phyloP scores from a whole-genome alignment of 352 stramenopile genomes.

The Phytophthora sansomeana region DNA sequence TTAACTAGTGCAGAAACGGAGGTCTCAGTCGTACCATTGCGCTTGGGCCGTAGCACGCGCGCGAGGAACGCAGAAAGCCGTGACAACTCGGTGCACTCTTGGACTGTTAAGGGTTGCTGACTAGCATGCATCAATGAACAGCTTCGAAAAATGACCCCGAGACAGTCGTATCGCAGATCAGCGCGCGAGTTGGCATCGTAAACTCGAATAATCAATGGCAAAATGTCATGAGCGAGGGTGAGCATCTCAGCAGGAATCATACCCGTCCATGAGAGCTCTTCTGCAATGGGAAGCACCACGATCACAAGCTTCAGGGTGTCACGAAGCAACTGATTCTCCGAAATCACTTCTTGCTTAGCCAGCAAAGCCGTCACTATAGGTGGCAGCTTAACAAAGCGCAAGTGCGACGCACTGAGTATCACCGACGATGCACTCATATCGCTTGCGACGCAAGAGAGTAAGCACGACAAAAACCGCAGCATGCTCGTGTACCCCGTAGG shows the following conservation, averaged over 20 bases:
- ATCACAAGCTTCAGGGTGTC: slow-evolving; percentile 70
- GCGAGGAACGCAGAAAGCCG: slow-evolving; percentile 61
- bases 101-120: slow-evolving; percentile 32
- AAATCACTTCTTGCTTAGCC: slow-evolving; percentile 45
- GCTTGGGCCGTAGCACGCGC: slow-evolving; percentile 59
- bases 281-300: slow-evolving; percentile 49
- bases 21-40: slow-evolving; percentile 10
- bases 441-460: slow-evolving; percentile 40
- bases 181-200: slow-evolving; percentile 61
- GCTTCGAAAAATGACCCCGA: slow-evolving; percentile 59
- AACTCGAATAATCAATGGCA: slow-evolving; percentile 59
- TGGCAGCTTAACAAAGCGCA: slow-evolving; percentile 56
- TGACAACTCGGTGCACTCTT: slow-evolving; percentile 44
- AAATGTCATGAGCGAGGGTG: slow-evolving; percentile 49
- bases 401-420: slow-evolving; percentile 24
- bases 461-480: slow-evolving; percentile 51
- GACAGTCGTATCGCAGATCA: slow-evolving; percentile 63
- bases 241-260: slow-evolving; percentile 33
- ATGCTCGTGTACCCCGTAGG: slow-evolving; percentile 49
- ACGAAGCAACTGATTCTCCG: slow-evolving; percentile 55
- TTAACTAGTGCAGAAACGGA: background rate
- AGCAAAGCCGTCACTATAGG: slow-evolving; percentile 56
- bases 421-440: slow-evolving; percentile 21
- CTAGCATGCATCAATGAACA: slow-evolving; percentile 50
- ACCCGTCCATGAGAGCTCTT: slow-evolving; percentile 37